Conservation (phyloP, 208 protist genomes). For the Trypanosoma rangeli region DNA sequence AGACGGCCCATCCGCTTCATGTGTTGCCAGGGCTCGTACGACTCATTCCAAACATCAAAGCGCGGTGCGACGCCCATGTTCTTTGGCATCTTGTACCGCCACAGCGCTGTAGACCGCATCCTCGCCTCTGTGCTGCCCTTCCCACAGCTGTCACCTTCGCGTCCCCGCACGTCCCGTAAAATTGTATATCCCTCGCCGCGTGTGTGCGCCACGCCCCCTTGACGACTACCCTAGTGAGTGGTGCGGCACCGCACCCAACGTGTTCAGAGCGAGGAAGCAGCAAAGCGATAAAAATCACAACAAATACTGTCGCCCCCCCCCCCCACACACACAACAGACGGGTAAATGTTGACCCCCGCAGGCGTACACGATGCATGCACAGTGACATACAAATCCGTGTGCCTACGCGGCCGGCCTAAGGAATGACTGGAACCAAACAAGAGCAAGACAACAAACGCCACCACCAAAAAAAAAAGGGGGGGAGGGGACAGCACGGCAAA, state of each 20-base stretch:
- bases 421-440: not conserved
- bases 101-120: slow-evolving; percentile 42
- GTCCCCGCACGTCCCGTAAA: not conserved
- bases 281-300: no score
- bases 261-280: no score
- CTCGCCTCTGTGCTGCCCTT: not conserved
- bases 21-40: slow-evolving; percentile 91
- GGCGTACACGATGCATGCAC: no score
- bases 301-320: no score
- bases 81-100: slow-evolving; percentile 79
- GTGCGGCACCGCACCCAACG: no score
- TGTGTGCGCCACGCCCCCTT: no score
- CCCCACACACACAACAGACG: no score
- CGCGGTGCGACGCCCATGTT: slow-evolving; percentile 87
- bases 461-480: not conserved
- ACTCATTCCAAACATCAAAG: slow-evolving; percentile 89
- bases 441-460: not conserved
- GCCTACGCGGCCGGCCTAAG: no score
- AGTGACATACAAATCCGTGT: no score
- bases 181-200: not conserved
- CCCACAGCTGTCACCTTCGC: not conserved
- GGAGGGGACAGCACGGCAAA: not conserved
- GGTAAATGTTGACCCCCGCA: no score
- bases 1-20: slow-evolving; percentile 89
- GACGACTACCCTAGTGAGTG: no score